Conservation (phyloP, 805 yeast genomes). For the Barnettozyma vustinii region DNA sequence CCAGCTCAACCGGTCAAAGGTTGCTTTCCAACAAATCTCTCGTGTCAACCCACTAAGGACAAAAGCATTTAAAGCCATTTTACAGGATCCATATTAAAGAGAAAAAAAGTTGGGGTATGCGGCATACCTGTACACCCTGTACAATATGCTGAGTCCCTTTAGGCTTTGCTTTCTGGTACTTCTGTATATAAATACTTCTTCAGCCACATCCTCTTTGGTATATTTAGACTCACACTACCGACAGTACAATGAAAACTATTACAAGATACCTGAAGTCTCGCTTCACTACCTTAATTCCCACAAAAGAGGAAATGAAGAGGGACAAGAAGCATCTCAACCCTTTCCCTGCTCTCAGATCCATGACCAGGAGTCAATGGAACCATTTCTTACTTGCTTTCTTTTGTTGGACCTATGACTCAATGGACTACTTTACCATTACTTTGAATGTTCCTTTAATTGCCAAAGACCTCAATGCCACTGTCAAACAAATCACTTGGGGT, state of each 20-base stretch:
- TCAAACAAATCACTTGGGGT: conserved; percentile 63
- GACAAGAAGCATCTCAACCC: conserved; percentile 33
- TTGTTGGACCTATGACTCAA: conserved; percentile 70
- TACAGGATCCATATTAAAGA: too few relatives aligned
- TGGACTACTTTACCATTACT: conserved; percentile 63
- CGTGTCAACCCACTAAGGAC: too few relatives aligned
- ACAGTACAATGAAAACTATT: conserved; percentile 4
- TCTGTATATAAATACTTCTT: too few relatives aligned
- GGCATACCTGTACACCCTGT: too few relatives aligned
- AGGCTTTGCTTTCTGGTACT: neutral
- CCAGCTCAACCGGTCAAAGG: too few relatives aligned
- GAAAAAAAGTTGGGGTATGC: too few relatives aligned
- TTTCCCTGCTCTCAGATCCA: conserved; percentile 32
- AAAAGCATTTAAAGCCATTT: too few relatives aligned
- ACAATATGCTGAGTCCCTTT: too few relatives aligned
- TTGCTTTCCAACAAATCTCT: too few relatives aligned
- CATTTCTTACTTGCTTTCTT: conserved; percentile 51
- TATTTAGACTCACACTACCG: too few relatives aligned
- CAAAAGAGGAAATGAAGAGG: conserved; percentile 16
- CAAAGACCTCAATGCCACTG: conserved; percentile 37
- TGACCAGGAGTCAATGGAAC: conserved; percentile 43
- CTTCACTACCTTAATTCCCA: conserved; percentile 20
- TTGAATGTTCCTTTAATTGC: conserved; percentile 51
- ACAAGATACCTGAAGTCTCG: conserved; percentile 19
- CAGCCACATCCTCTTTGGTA: too few relatives aligned